phyloP scores from a whole-genome alignment of 495 filamentous ascomycete genomes.

The Daldinia decipiens region DNA sequence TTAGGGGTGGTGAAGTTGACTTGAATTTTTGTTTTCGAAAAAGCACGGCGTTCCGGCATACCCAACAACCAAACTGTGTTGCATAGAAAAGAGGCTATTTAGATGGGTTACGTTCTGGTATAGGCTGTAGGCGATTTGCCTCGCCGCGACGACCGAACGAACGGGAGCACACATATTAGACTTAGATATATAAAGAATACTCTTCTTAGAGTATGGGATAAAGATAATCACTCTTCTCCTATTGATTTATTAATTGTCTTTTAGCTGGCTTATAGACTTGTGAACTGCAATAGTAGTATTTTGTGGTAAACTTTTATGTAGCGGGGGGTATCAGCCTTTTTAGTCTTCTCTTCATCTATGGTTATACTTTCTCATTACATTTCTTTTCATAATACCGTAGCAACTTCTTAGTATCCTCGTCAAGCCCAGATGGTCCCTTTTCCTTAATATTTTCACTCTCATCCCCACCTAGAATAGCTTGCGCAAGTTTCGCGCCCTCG shows the following conservation, averaged over 20 bases:
- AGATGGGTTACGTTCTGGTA: conserved; percentile 19
- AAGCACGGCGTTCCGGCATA: conserved; percentile 52
- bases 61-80: conserved; percentile 37
- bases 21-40: conserved; percentile 30
- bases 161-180: conserved; percentile 7
- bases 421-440: conserved; percentile 36
- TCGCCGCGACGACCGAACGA: background rate
- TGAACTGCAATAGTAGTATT: background rate
- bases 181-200: conserved; percentile 26
- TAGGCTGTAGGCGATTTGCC: conserved; percentile 2
- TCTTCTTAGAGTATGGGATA: conserved; percentile 22
- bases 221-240: conserved; percentile 26
- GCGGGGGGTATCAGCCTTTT: background rate
- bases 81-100: conserved; percentile 37
- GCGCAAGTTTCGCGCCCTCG: conserved; percentile 53
- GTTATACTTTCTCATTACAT: conserved; percentile 41
- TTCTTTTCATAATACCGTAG: conserved; percentile 51
- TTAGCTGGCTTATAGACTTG: background rate
- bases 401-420: conserved; percentile 49
- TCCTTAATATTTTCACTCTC: conserved; percentile 24
- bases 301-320: background rate
- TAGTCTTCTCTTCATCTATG: conserved; percentile 1
- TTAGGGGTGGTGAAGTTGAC: conserved; percentile 12
- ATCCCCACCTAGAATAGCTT: conserved; percentile 45
- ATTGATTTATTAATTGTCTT: background rate